Conservation (phyloP, 257 asterid species). For the Petunia axillaris region DNA sequence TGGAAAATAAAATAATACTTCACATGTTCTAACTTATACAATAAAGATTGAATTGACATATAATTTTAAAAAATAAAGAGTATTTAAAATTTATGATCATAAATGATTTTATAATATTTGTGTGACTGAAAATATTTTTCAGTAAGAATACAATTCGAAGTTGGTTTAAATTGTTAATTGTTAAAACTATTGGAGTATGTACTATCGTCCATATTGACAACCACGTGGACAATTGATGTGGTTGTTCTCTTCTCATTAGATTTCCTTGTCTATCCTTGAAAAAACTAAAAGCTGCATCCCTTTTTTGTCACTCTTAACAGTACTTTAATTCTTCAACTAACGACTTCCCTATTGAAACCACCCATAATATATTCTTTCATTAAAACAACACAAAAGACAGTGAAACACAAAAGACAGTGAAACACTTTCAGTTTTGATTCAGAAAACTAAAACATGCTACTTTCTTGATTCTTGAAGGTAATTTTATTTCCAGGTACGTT, state of each 20-base stretch:
- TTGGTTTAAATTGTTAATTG: too few relatives aligned
- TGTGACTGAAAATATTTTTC: too few relatives aligned
- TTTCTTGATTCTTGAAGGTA: constrained; percentile 8
- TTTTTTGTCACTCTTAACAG: not conserved
- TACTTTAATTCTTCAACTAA: not conserved
- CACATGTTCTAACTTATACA: too few relatives aligned
- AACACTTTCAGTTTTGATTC: not conserved
- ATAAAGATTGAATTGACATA: too few relatives aligned
- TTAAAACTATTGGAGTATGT: too few relatives aligned
- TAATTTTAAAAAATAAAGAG: too few relatives aligned
- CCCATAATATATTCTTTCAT: not conserved
- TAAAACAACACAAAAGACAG: not conserved
- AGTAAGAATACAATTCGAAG: too few relatives aligned
- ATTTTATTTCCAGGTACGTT: not conserved
- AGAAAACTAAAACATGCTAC: not conserved
- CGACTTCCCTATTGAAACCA: not conserved
- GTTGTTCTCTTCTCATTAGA: not conserved
- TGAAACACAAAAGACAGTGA: not conserved
- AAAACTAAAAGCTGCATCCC: not conserved
- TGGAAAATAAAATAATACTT: too few relatives aligned
- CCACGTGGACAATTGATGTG: not conserved
- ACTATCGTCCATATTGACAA: not conserved
- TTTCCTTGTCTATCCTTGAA: not conserved
- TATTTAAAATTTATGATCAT: too few relatives aligned
- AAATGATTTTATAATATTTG: too few relatives aligned